A percentile compares a stretch with the other conserved stretches of the same genome.
These are phyloP conservation scores for Lachancea cidri DNA, from an alignment of 805 yeast species.

Conservation along the genomic window DNA sequence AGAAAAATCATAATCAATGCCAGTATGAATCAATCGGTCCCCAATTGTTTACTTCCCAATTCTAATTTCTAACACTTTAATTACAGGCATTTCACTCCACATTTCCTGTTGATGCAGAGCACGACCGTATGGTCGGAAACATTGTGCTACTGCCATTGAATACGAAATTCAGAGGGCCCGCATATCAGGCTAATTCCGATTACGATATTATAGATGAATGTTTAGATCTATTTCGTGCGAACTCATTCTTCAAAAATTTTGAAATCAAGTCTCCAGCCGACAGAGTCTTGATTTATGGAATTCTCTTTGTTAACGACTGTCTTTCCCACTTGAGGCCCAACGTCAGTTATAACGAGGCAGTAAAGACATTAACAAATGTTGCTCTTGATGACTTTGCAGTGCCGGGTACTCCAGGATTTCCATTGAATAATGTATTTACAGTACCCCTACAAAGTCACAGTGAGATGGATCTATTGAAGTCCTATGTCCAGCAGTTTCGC, in stretches of 20 bases:
- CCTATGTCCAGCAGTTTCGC: constrained; percentile 86
- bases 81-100: constrained; percentile 71
- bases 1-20: constrained; percentile 1
- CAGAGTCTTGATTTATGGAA: constrained; percentile 88
- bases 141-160: constrained; percentile 79
- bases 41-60: background rate
- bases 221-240: constrained; percentile 88
- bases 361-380: constrained; percentile 67
- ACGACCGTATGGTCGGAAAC: constrained; percentile 67
- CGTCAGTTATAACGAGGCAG: constrained; percentile 53
- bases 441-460: constrained; percentile 65
- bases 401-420: constrained; percentile 96
- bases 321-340: constrained; percentile 52
- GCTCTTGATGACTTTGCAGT: constrained; percentile 83
- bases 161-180: constrained; percentile 85
- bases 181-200: constrained; percentile 67
- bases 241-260: constrained; percentile 92
- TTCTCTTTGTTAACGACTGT: constrained; percentile 82
- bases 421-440: constrained; percentile 70
- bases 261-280: constrained; percentile 96
- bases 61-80: background rate
- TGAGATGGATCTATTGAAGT: constrained; percentile 74
- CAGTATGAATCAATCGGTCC: background rate
- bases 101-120: constrained; percentile 56
- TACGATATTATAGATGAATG: constrained; percentile 92